Base-by-base conservation (phyloP, 768 basidiomycete species). In the Lactarius hengduanensis region DNA sequence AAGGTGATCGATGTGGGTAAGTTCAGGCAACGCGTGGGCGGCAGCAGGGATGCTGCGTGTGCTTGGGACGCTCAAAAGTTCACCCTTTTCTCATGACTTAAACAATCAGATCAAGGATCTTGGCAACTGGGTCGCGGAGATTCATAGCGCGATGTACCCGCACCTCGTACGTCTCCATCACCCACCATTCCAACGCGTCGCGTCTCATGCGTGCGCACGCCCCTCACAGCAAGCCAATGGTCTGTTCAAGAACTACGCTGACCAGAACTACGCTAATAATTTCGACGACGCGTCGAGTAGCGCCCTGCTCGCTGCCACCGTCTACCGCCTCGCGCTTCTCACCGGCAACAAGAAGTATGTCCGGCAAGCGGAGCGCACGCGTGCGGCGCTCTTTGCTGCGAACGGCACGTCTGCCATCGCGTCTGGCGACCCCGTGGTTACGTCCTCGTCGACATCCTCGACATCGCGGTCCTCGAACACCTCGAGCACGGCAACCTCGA, bases 1-100 rank as follows among this genome's bases (percentile, higher is more conserved):
- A 6, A 41, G 16, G 13, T 45, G 50, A 30, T n/a, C 20, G 40
- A 62, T 30, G 34, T 26, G 4, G 13, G 11, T 26, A 3, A 47
- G 16, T 28, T 34, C 59, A 90, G 93, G 93, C 0, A 94, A 95
- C 63, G 94, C 80, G 3, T 96, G 94, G 94, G 94, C 90, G 0
- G 91, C 92, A 0, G 89, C 86, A n/a, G 94, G 94, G 1, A 94
- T 94, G 83, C 78, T 92, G 10, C 87, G 94, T 5, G 94, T 95
- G 3, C 79, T 90, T 1, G 86, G 84, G 2, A 94, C 91, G 1
- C 87, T 94, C 64, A 79, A 83, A 69, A 77, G 83, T 40, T 90
- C 90, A 0, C 76, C 81, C 58, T 91, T 79, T 67, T 78, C 82
- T 1, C 77, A 77, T 34, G 73, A 75, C 6, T 75, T 92, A 65